Percentiles rank a stretch among this genome's conserved stretches.
These are phyloP conservation scores for Phytopythium chamaehyphon DNA, from an alignment of 352 stramenopile species.

Conservation along the genomic window DNA sequence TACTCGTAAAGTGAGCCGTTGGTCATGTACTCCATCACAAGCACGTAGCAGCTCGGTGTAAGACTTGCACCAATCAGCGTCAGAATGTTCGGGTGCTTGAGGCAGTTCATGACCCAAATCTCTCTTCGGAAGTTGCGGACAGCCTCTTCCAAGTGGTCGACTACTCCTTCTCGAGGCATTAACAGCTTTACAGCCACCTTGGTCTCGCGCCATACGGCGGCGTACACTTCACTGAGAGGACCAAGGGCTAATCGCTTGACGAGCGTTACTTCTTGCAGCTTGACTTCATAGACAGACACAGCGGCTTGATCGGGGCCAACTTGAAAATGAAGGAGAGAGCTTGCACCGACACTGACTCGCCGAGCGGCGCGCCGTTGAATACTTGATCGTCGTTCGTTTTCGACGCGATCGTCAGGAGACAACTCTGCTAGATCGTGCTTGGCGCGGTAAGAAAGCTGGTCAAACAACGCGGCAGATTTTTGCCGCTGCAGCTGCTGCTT, in stretches of 20 bases:
- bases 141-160: slow-evolving; percentile 63
- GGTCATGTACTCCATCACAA: slow-evolving; percentile 86
- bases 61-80: slow-evolving; percentile 74
- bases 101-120: slow-evolving; percentile 75
- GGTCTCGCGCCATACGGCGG: slow-evolving; percentile 69
- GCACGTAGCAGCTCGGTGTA: slow-evolving; percentile 72
- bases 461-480: slow-evolving; percentile 42
- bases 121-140: slow-evolving; percentile 79
- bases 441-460: slow-evolving; percentile 50
- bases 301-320: slow-evolving; percentile 67
- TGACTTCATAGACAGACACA: slow-evolving; percentile 74
- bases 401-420: slow-evolving; percentile 43
- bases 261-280: slow-evolving; percentile 68
- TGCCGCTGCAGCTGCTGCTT: slow-evolving; percentile 6
- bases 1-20: slow-evolving; percentile 85
- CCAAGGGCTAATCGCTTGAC: slow-evolving; percentile 73
- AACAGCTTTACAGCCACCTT: slow-evolving; percentile 75
- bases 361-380: slow-evolving; percentile 54
- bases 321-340: slow-evolving; percentile 60
- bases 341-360: slow-evolving; percentile 51
- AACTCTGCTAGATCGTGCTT: slow-evolving; percentile 51
- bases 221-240: slow-evolving; percentile 70
- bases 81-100: slow-evolving; percentile 73
- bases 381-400: slow-evolving; percentile 58
- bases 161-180: slow-evolving; percentile 64